Conservation (phyloP, 371 early-diverging fungal genomes). For the Lichtheimia corymbifera region DNA sequence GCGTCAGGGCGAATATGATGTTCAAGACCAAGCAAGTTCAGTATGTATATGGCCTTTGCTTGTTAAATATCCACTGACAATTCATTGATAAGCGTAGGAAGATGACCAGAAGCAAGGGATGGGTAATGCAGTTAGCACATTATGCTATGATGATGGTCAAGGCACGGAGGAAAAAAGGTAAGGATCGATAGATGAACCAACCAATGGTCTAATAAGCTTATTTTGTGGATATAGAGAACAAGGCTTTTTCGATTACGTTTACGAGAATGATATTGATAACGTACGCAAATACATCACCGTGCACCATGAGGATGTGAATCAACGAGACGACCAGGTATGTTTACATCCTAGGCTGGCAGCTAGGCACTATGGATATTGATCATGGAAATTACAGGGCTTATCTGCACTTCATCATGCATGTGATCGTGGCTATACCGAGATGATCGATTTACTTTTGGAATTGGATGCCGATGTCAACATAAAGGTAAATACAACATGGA, state of each 20-base stretch:
- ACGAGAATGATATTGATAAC: neutral
- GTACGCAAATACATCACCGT: neutral
- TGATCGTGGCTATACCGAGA: constrained; percentile 41
- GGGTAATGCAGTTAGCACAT: neutral
- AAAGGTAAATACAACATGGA: constrained; percentile 5
- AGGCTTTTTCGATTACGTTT: neutral
- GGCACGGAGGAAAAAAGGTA: neutral
- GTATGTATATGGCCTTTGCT: neutral
- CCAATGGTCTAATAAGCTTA: neutral
- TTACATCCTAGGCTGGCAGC: neutral
- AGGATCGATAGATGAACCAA: neutral
- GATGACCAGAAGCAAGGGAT: neutral
- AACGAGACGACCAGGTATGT: constrained; percentile 11
- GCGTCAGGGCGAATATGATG: constrained; percentile 36
- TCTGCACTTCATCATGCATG: constrained; percentile 47
- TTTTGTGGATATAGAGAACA: neutral
- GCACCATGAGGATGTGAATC: neutral
- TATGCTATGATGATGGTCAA: neutral
- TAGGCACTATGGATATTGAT: no score
- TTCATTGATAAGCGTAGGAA: neutral
- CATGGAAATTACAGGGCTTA: constrained; percentile 27
- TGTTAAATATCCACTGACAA: neutral
- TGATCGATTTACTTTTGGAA: constrained; percentile 27
- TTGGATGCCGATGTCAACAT: constrained; percentile 42
- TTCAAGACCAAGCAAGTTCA: neutral